These are phyloP conservation scores for Daldinia decipiens DNA, from an alignment of 495 filamentous ascomycete genomes.

Conservation along the genomic window DNA sequence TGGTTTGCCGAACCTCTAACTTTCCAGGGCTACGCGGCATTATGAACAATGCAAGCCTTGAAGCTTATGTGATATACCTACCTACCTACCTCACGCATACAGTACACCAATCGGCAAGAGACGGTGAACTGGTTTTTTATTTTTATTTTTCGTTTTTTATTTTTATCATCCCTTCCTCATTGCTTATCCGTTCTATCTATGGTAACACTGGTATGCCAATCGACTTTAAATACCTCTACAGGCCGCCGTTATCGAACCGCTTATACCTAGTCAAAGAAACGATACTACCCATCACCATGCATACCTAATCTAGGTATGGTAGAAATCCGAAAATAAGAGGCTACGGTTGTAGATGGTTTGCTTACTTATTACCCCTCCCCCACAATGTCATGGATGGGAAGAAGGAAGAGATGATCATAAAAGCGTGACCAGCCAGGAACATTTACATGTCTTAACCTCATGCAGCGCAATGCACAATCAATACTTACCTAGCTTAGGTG, in stretches of 20 bases:
- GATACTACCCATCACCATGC: neutral
- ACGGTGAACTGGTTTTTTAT: neutral
- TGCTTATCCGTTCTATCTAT: neutral
- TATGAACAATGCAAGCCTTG: constrained; percentile 5
- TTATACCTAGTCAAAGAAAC: neutral
- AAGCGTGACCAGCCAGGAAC: neutral
- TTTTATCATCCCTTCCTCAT: neutral
- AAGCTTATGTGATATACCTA: neutral
- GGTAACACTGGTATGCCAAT: neutral
- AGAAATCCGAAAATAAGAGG: constrained; percentile 30
- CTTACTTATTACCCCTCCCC: constrained; percentile 27
- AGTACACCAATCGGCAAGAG: neutral
- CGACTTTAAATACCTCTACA: constrained; percentile 1
- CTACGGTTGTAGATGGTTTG: constrained; percentile 11
- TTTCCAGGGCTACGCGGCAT: constrained; percentile 18
- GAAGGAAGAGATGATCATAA: constrained; percentile 23
- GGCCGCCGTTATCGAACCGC: neutral
- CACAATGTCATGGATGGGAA: constrained; percentile 19
- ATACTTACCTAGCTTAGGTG: constrained; percentile 8
- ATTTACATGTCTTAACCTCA: constrained; percentile 25
- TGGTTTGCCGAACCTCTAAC: constrained; percentile 34
- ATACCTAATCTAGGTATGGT: constrained; percentile 8
- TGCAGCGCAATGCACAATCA: constrained; percentile 32
- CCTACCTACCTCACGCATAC: neutral
- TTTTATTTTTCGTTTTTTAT: neutral